Conservation (phyloP, 768 basidiomycete species). For the Daedaleopsis sinensis region DNA sequence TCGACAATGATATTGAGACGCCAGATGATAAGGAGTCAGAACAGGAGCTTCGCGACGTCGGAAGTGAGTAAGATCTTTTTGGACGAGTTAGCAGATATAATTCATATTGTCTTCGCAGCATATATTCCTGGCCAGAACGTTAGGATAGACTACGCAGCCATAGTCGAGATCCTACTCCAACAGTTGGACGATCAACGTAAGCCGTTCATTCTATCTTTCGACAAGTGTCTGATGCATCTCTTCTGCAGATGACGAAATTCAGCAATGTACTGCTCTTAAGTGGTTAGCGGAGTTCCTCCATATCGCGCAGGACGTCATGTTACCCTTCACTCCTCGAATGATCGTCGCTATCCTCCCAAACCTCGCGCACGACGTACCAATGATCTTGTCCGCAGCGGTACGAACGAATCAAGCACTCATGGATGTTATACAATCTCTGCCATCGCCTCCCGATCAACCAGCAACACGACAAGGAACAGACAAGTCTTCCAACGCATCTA, state of each 20-base stretch:
- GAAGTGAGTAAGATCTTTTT: conserved; percentile 47
- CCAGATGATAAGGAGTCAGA: conserved; percentile 45
- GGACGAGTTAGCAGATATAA: background rate
- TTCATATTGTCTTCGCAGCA: conserved; percentile 43
- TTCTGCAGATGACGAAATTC: conserved; percentile 84
- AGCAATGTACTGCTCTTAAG: conserved; percentile 89
- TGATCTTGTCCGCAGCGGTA: conserved; percentile 86
- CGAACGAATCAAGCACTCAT: conserved; percentile 86
- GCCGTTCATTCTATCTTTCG: conserved; percentile 30
- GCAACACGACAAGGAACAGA: conserved; percentile 36
- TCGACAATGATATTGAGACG: conserved; percentile 25
- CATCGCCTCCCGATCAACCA: conserved; percentile 61
- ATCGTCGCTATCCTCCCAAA: conserved; percentile 93
- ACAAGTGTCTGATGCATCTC: background rate
- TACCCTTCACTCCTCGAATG: conserved; percentile 91
- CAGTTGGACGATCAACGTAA: conserved; percentile 85
- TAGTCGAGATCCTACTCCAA: conserved; percentile 90
- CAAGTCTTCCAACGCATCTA: conserved; percentile 31
- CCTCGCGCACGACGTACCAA: conserved; percentile 86
- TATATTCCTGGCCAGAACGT: conserved; percentile 97
- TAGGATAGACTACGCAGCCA: conserved; percentile 85
- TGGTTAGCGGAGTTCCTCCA: conserved; percentile 92
- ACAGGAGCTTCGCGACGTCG: conserved; percentile 60
- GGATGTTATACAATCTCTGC: conserved; percentile 83
- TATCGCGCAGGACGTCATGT: conserved; percentile 89